Evolutionary conservation across 2,329 filamentous ascomycete genomes (phyloP), one percentile per base, ranked within the genome.

Genomic region (Talaromyces funiculosus): DNA sequence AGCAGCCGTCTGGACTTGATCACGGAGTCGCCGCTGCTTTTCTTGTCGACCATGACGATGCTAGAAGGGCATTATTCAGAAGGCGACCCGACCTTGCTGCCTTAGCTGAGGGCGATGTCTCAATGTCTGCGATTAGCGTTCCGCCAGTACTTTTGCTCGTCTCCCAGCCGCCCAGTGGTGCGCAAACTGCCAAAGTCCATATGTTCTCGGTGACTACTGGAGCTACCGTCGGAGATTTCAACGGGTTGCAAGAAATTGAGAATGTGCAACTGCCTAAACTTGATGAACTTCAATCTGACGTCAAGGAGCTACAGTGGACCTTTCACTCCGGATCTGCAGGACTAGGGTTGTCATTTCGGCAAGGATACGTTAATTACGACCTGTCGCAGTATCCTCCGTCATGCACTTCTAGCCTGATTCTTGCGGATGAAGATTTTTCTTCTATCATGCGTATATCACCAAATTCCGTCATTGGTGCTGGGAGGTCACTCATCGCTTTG

Each of bases 361-460:
- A 67, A 53, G 75, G 75, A 24, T 77, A 77, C 55, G 64, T 75
- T 57, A 77, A 72, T 59, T 72, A 76, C 62, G 75, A 79, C 59
- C 66, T 78, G 9, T 78, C 77, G 4, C 75, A 77, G 56, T 77
- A 76, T 59, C 70, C 72, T 2, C 75, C 76, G 3, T 68, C 68
- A 7, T 66, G 73, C 35, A 73, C 73, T 6, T 75, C 75, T 4
- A 69, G 72, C 18, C 72, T 78, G 38, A 69, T 77, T 16, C 68
- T 77, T 4, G 67, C 67, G 3, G 64, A 72, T 31, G 73, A 75
- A 35, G 60, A 66, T 4, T 76, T 77, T 49, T 75, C 72, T 1
- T 79, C 77, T 1, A 64, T 77, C 33, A 72, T 78, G 70, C 75
- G 76, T 31, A 69, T 78, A 43, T 77, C 77, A 5, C 69, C 75